Conservation (phyloP, 495 filamentous ascomycete species). For the Lophiostoma macrostomum region DNA sequence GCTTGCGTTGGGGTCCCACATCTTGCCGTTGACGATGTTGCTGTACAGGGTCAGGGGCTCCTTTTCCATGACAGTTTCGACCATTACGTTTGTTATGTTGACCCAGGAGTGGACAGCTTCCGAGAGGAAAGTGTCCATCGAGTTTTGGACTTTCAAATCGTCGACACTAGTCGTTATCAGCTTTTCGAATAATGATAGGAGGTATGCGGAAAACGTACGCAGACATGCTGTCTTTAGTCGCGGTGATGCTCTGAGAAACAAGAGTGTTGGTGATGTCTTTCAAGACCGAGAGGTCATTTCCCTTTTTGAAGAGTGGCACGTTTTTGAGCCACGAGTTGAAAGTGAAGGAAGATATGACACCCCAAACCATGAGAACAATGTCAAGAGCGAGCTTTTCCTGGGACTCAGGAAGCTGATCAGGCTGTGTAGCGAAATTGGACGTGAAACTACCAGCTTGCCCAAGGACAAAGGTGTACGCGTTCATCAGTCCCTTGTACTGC, state of each 20-base stretch:
- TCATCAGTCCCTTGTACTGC: neutral
- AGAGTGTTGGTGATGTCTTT: neutral
- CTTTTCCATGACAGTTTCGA: neutral
- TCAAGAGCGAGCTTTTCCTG: neutral
- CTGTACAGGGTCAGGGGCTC: neutral
- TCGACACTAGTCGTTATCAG: neutral
- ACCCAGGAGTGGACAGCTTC: neutral
- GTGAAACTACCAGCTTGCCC: neutral
- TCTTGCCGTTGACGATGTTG: neutral
- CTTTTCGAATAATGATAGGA: neutral
- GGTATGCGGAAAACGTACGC: neutral
- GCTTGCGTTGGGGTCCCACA: neutral
- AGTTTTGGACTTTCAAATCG: constrained; percentile 2
- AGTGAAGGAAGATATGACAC: neutral
- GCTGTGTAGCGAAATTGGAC: neutral
- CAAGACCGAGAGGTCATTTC: neutral
- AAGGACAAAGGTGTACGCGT: neutral
- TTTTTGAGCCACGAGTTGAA: constrained; percentile 6
- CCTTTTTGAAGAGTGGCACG: constrained; percentile 3
- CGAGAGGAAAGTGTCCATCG: neutral
- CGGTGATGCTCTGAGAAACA: neutral
- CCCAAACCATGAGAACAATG: neutral
- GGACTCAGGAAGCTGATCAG: neutral
- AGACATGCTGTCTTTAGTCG: neutral
- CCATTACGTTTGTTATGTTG: neutral